phyloP scores from a whole-genome alignment of 2,329 filamentous ascomycete genomes.

The Beauveria varroae region DNA sequence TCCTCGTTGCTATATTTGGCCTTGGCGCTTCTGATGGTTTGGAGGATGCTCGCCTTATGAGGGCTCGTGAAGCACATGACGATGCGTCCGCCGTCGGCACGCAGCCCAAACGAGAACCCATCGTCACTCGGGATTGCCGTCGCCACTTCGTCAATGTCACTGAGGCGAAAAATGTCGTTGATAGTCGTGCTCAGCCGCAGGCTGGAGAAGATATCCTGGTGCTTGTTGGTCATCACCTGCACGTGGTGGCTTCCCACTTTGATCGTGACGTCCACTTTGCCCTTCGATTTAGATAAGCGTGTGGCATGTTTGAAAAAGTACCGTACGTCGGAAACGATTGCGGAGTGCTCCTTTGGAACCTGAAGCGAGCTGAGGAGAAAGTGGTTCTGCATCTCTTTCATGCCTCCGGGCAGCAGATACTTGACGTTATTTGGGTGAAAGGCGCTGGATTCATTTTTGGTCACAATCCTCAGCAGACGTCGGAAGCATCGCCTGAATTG shows the following conservation, averaged over 20 bases:
- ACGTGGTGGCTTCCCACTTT: constrained; percentile 64
- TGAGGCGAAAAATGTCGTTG: constrained; percentile 62
- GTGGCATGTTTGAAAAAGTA: constrained; percentile 60
- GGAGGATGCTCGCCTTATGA: constrained; percentile 55
- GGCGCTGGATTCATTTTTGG: constrained; percentile 51
- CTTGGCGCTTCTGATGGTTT: constrained; percentile 56
- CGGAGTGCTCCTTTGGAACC: constrained; percentile 63
- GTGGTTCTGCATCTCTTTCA: constrained; percentile 57
- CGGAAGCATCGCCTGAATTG: constrained; percentile 52
- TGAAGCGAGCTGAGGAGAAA: constrained; percentile 61
- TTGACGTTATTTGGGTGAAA: constrained; percentile 60
- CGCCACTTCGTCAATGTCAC: constrained; percentile 60
- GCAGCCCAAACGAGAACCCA: constrained; percentile 58
- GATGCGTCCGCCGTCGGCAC: constrained; percentile 62
- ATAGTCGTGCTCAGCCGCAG: constrained; percentile 55
- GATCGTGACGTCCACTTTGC: constrained; percentile 62
- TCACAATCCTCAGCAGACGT: constrained; percentile 52
- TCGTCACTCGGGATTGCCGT: constrained; percentile 58
- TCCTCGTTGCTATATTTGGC: constrained; percentile 57
- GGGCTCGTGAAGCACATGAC: constrained; percentile 66
- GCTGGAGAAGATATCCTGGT: constrained; percentile 59
- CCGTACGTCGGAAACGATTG: constrained; percentile 57
- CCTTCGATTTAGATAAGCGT: constrained; percentile 59
- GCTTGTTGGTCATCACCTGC: constrained; percentile 61
- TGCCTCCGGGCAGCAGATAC: constrained; percentile 57